Percentiles rank a stretch among this genome's conserved stretches.
Conservation (phyloP, 2,329 filamentous ascomycete species). For the Ophiostoma piceae region DNA sequence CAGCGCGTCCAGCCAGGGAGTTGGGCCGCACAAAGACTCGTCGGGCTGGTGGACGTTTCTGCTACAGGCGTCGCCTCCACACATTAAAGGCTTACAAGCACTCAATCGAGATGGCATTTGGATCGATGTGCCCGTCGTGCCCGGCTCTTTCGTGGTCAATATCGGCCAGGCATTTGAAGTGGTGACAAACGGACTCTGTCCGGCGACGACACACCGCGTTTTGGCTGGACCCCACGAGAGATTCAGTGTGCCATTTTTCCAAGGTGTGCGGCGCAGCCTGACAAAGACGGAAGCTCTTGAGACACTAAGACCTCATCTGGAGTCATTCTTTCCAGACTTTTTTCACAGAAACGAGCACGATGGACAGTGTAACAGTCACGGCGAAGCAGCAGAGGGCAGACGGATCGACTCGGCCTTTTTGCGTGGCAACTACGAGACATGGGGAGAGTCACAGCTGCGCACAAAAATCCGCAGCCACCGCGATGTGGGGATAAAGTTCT, state of each 20-base stretch:
- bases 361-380: neutral
- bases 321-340: neutral
- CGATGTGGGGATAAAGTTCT: conserved; percentile 45
- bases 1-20: conserved; percentile 43
- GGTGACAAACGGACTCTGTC: neutral
- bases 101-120: neutral
- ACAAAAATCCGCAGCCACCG: conserved; percentile 51
- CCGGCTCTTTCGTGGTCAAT: neutral
- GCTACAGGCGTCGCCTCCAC: conserved; percentile 52
- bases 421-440: conserved; percentile 47
- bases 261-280: neutral
- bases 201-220: neutral
- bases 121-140: neutral
- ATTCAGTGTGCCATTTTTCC: neutral
- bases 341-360: neutral
- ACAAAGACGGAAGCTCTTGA: neutral
- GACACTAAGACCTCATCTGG: neutral
- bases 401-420: conserved; percentile 47
- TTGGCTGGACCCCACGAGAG: neutral
- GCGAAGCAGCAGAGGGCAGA: conserved; percentile 9
- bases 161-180: neutral
- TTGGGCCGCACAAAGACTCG: conserved; percentile 58
- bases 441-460: conserved; percentile 50
- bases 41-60: conserved; percentile 62
- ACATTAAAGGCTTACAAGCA: conserved; percentile 33